Conservation (phyloP, 257 asterid species). For the Ajuga chamaepitys region DNA sequence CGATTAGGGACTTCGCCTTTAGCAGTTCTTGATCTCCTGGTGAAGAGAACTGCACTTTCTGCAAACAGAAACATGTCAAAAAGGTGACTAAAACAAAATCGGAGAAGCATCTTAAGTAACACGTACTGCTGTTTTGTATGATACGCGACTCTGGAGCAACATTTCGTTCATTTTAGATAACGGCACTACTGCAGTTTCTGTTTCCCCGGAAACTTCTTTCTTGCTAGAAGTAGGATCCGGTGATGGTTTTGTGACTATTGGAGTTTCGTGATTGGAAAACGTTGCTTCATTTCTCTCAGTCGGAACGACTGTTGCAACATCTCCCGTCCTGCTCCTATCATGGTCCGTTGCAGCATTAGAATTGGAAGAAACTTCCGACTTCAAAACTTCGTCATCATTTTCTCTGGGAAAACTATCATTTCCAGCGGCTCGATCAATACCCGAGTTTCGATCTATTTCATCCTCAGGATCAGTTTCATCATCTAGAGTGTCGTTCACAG, state of each 20-base stretch:
- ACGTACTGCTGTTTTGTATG: conserved; percentile 51
- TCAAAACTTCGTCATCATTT: conserved; percentile 9
- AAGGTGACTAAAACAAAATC: neutral
- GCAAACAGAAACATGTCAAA: conserved; percentile 17
- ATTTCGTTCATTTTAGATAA: conserved; percentile 61
- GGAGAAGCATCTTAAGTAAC: neutral
- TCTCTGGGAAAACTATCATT: conserved; percentile 22
- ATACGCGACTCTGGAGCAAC: conserved; percentile 37
- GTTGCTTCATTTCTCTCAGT: conserved; percentile 5
- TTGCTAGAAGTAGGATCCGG: conserved; percentile 15
- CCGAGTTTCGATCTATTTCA: conserved; percentile 30
- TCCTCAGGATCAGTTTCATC: conserved; percentile 56
- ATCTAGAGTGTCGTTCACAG: conserved; percentile 15
- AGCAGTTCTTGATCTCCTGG: conserved; percentile 49
- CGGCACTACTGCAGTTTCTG: conserved; percentile 29
- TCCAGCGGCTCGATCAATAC: conserved; percentile 14
- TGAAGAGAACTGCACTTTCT: conserved; percentile 70
- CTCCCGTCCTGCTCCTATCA: conserved; percentile 12
- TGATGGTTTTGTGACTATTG: conserved; percentile 21
- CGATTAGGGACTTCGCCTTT: conserved; percentile 42
- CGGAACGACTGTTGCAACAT: conserved; percentile 18
- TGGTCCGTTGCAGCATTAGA: conserved; percentile 13
- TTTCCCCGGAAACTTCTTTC: conserved; percentile 12
- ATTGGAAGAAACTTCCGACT: conserved; percentile 17
- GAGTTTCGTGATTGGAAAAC: neutral